Evolutionary conservation across 345 rosid genomes (phyloP).

Genomic region (Bruguiera gymnorhiza): DNA sequence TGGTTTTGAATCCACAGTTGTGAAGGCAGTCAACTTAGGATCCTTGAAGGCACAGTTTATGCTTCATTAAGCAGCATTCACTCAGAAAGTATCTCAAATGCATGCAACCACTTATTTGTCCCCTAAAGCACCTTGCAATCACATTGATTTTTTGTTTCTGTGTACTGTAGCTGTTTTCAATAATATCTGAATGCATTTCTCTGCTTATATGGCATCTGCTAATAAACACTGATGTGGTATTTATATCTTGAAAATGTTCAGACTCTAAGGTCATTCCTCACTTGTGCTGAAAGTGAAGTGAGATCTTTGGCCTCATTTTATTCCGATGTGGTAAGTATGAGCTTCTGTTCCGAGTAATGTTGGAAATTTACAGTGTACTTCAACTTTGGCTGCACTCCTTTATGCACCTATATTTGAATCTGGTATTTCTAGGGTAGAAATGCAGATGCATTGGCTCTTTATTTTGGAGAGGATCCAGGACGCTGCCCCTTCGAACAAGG

Average conservation of each 20-base stretch:
- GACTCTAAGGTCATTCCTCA: conserved; percentile 22
- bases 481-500: conserved; percentile 99
- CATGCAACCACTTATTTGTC: no score
- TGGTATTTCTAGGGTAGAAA: conserved; percentile 40
- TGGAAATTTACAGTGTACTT: not conserved
- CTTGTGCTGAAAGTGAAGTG: conserved; percentile 28
- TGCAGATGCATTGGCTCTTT: conserved; percentile 92
- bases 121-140: no score
- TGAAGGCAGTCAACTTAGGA: no score
- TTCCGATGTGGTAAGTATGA: conserved; percentile 31
- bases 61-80: no score
- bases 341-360: not conserved
- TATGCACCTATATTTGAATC: conserved; percentile 19
- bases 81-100: no score
- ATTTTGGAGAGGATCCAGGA: conserved; percentile 96
- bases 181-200: not conserved
- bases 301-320: conserved; percentile 25
- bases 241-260: conserved; percentile 3
- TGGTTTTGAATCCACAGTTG: no score
- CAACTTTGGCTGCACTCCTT: conserved; percentile 3
- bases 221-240: not conserved
- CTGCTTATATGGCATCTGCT: not conserved
- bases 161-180: not conserved
- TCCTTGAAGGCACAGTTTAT: no score
- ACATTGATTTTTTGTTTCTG: not conserved